These are phyloP conservation scores for Furcasterigmium sp. DNA, from an alignment of 2,329 filamentous ascomycete species.

Conservation along the genomic window DNA sequence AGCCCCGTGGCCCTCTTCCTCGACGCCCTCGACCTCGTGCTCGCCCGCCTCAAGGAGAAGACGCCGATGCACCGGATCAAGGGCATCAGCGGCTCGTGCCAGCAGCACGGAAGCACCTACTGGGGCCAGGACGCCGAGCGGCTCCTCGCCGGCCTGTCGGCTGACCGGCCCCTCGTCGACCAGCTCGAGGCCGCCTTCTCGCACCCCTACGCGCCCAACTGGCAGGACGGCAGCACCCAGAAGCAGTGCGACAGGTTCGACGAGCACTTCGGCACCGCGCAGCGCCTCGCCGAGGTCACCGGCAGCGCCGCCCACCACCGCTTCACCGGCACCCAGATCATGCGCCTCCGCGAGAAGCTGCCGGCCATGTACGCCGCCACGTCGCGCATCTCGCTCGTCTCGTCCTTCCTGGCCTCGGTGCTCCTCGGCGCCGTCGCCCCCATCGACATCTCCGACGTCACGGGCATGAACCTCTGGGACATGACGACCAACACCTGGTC, in stretches of 20 bases:
- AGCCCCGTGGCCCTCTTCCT: constrained; percentile 93
- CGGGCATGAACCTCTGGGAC: constrained; percentile 96
- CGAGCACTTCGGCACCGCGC: constrained; percentile 57
- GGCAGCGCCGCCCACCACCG: constrained; percentile 92
- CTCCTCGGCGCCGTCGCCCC: constrained; percentile 82
- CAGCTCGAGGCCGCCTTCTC: constrained; percentile 73
- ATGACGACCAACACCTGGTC: constrained; percentile 71
- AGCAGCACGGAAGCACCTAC: constrained; percentile 97
- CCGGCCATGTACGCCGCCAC: constrained; percentile 79
- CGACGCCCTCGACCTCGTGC: constrained; percentile 83
- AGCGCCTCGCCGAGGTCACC: constrained; percentile 70
- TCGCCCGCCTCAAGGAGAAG: constrained; percentile 63
- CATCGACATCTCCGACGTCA: constrained; percentile 90
- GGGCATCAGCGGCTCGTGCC: constrained; percentile 85
- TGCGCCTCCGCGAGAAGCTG: constrained; percentile 76
- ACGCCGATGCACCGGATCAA: constrained; percentile 64
- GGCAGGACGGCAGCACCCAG: constrained; percentile 96
- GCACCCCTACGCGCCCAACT: constrained; percentile 86
- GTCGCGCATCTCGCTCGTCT: constrained; percentile 84
- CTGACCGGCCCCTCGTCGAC: constrained; percentile 54
- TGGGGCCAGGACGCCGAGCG: constrained; percentile 70
- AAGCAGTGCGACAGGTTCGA: constrained; percentile 88
- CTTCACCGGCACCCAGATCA: constrained; percentile 96
- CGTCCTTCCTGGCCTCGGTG: constrained; percentile 88
- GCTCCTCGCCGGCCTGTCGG: constrained; percentile 56